Base-by-base conservation (phyloP, 352 stramenopile species). In the Globisporangium cystogenes region DNA sequence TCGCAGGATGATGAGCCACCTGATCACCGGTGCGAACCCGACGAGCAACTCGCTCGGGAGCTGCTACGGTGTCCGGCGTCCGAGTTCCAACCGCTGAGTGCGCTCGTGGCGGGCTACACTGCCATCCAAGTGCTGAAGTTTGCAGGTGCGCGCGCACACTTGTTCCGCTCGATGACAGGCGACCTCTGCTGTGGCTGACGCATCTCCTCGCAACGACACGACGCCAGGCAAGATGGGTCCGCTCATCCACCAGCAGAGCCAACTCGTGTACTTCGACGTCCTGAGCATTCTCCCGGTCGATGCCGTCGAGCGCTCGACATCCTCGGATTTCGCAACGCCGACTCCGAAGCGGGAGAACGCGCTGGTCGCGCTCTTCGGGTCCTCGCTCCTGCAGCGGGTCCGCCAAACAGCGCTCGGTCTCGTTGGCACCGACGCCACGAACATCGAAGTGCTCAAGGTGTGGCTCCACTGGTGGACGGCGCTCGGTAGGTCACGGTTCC, bases 201-300 rank as follows among this genome's bases (percentile, higher is more conserved):
- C 26, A 5, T 29, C 26, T 29, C n/a, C n/a, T n/a, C n/a, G n/a
- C n/a, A n/a, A n/a, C n/a, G n/a, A n/a, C 26, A 29, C 14, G 11
- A 21, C 37, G 20, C 15, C n/a, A 75, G 67, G 64, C 15, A 61
- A 62, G 31, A 51, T 72, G 18, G 62, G 65, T 11, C 37, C 44
- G 4, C 43, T 59, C 12, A 15, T 72, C 0, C 31, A 62, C 33
- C 61, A 52, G 18, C 15, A 53, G 3, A 62, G 41, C 18, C 70
- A 76, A 55, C 57, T 76, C 21, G 16, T 70, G 33, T 74, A 74
- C 51, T 73, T 67, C 48, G 70, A 80, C 31, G 27, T 60, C 16
- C 35, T 67, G 7, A 37, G 60, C 18, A 7, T 67, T 1, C n/a
- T 63, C 8, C 60, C 44, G 43, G 8, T 21, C 14, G 33, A 50